These are phyloP conservation scores for Nicotiana attenuata DNA, from an alignment of 257 asterid species.

Conservation along the genomic window DNA sequence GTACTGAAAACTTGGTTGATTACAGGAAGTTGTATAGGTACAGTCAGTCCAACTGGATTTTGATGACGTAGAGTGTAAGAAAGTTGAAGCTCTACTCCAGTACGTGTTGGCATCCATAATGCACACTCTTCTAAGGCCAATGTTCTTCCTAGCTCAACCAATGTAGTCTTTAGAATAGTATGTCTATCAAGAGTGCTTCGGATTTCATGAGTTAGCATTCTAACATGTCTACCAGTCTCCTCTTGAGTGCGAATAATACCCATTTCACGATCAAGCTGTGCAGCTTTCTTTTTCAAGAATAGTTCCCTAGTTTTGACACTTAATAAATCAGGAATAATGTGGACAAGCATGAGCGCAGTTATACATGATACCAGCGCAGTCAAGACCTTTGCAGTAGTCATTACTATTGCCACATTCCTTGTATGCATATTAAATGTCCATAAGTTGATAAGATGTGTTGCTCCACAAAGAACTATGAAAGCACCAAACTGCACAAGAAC, in stretches of 20 bases:
- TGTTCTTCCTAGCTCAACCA: constrained; percentile 90
- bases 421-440: constrained; percentile 90
- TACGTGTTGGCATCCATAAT: constrained; percentile 95
- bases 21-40: constrained; percentile 81
- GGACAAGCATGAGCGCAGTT: constrained; percentile 92
- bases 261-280: constrained; percentile 93
- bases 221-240: constrained; percentile 95
- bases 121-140: constrained; percentile 92
- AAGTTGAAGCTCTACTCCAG: constrained; percentile 91
- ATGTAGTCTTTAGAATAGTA: constrained; percentile 86
- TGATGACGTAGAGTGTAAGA: constrained; percentile 91
- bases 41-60: constrained; percentile 81
- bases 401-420: constrained; percentile 82
- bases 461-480: constrained; percentile 96
- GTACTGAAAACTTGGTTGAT: constrained; percentile 76
- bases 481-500: constrained; percentile 99
- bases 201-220: constrained; percentile 98
- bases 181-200: constrained; percentile 98
- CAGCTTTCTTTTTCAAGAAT: constrained; percentile 88
- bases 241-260: constrained; percentile 95
- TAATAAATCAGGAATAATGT: constrained; percentile 87
- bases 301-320: constrained; percentile 94
- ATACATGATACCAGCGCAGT: constrained; percentile 94
- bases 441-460: constrained; percentile 84
- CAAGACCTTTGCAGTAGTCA: constrained; percentile 81